Base-by-base conservation (phyloP, 2,329 filamentous ascomycete genomes). In the Lecanosticta acicola region DNA sequence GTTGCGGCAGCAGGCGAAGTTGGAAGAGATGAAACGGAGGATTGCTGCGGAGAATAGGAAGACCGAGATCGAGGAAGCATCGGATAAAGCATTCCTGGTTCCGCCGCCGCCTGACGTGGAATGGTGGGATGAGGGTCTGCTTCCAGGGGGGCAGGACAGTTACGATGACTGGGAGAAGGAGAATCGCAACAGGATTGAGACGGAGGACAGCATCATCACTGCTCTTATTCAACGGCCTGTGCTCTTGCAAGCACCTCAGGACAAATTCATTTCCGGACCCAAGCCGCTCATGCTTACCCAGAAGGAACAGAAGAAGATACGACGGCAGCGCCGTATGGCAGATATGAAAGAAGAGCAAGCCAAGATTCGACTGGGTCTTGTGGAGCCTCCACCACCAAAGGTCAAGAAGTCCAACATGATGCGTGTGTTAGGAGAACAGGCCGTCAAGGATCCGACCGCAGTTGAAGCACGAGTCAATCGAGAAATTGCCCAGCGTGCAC, bases 361-460 rank as follows among this genome's bases (percentile, higher is more conserved):
- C 32, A 97, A 98, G 72, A 93, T 97, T 51, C 80, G 91, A 48
- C 74, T 98, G 9, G 93, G 93, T 16, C 76, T 98, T 11, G 84
- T 91, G 49, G 88, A 90, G 2, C 87, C 91, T 16, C 89, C 90
- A 20, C 85, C 90, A 19, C 91, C 93, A 9, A 98, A 97, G 69
- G 88, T 98, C 57, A 97, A 96, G 71, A 94, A 94, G 68, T 87
- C 85, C 47, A 98, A 98, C 66, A 79, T 98, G 63, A 98, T 98
- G 93, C 84, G 90, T 47, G 93, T 98, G 21, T 76, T 96, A 45
- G 93, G 93, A 52, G 88, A 96, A 64, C 84, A 88, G 68, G 84
- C 84, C 14, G 91, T 98, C 56, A 94, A 95, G 63, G 93, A 98
- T 68, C 93, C 93, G 4, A 98, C 94, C 0, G 93, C 93, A 3